Percentiles rank a stretch among this genome's conserved stretches.
Evolutionary conservation across 2,329 filamentous ascomycete species (phyloP).

Genomic region (Bipolaris zeicola): DNA sequence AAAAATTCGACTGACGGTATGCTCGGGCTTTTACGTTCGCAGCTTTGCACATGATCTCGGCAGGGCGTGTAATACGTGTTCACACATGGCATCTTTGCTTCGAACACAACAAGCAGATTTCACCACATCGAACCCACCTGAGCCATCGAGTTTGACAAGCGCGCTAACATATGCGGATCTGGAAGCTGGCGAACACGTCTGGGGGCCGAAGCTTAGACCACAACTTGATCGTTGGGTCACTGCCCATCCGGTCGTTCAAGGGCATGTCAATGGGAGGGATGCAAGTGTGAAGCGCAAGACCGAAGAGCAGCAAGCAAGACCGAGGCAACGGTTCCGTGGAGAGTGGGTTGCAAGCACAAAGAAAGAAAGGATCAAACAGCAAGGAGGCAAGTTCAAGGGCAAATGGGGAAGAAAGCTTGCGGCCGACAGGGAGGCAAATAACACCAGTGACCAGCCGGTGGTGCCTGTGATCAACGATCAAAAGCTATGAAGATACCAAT

Average conservation of each 20-base stretch:
- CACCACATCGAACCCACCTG: constrained; percentile 7
- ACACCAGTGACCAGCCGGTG: background rate
- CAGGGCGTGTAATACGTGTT: constrained; percentile 27
- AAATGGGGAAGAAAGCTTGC: constrained; percentile 29
- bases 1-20: constrained; percentile 31
- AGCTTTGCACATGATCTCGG: constrained; percentile 43
- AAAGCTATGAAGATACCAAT: background rate
- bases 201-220: constrained; percentile 26
- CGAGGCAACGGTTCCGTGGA: constrained; percentile 36
- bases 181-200: constrained; percentile 29
- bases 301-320: constrained; percentile 17
- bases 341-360: constrained; percentile 36
- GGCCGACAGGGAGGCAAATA: background rate
- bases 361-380: constrained; percentile 37
- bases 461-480: background rate
- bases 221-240: constrained; percentile 34
- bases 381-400: constrained; percentile 35
- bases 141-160: constrained; percentile 5
- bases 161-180: constrained; percentile 33
- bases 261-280: constrained; percentile 30
- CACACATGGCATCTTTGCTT: constrained; percentile 33
- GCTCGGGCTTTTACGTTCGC: constrained; percentile 42
- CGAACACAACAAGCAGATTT: constrained; percentile 36
- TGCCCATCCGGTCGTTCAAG: constrained; percentile 21
- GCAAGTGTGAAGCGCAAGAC: constrained; percentile 19